phyloP scores from a whole-genome alignment of 768 basidiomycete genomes.

The Tephrocybe rancida region DNA sequence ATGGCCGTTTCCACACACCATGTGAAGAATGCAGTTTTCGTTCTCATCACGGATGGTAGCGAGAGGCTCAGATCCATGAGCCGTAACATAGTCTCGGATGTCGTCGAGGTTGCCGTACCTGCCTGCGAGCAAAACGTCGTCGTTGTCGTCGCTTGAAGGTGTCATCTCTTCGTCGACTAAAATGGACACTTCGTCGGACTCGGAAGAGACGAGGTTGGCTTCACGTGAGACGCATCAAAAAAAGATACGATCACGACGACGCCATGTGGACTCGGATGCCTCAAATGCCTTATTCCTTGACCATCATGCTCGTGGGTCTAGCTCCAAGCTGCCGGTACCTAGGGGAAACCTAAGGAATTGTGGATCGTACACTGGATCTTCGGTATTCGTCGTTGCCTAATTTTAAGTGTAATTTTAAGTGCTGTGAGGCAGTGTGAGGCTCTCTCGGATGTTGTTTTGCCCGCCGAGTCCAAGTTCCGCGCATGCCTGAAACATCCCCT shows the following conservation, averaged over 20 bases:
- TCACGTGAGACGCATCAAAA: too few relatives aligned
- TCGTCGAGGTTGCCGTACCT: constrained; percentile 90
- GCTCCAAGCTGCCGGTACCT: too few relatives aligned
- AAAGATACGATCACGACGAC: too few relatives aligned
- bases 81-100: constrained; percentile 62
- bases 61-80: constrained; percentile 55
- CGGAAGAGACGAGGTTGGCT: too few relatives aligned
- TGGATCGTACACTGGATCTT: neutral
- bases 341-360: neutral
- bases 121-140: constrained; percentile 80
- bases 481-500: neutral
- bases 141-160: constrained; percentile 53
- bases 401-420: too few relatives aligned
- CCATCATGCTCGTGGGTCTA: too few relatives aligned
- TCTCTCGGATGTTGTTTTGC: neutral
- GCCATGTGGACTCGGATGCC: too few relatives aligned
- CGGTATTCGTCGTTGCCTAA: neutral
- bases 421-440: neutral
- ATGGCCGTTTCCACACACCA: constrained; percentile 90
- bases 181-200: too few relatives aligned
- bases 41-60: constrained; percentile 65
- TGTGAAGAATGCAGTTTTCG: constrained; percentile 82
- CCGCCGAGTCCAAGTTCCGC: neutral
- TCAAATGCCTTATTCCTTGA: too few relatives aligned
- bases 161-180: too few relatives aligned